Base-by-base conservation (phyloP, 495 filamentous ascomycete species). In the Penicillium longicatenatum region DNA sequence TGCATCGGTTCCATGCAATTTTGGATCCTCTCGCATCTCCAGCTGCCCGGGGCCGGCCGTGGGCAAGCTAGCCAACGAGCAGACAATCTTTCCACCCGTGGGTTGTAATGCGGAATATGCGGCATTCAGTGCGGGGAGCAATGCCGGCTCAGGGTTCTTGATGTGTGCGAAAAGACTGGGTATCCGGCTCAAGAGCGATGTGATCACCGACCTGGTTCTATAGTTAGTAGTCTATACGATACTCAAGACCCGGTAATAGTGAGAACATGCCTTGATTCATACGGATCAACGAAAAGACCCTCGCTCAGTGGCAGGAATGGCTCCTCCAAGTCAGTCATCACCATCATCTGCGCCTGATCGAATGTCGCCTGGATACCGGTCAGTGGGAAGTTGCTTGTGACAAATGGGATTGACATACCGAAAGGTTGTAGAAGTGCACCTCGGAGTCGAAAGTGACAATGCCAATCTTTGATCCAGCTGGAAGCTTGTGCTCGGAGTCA, bases 281-380 rank as follows among this genome's bases (percentile, higher is more conserved):
- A 89, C 10, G 95, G 93, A 70, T 99, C 94, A 4, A 97, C 93
- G 72, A 99, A 97, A 4, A 98, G 78, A 10, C 93, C 93, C 48
- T 96, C 89, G 60, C 89, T 91, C 16, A 98, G 77, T 44, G 95
- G 94, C 8, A 97, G 88, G 69, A 99, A 99, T 0, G 94, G 93
- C 61, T 99, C 94, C 61, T 99, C 92, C 54, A 99, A 83, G 68
- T 99, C 94, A 10, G 94, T 90, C 92, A 98, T 96, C 17, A 98
- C 92, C 79, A 98, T 85, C 93, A 98, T 97, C 66, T 99, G 94
- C 6, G 94, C 90, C 75, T 91, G 86, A 48, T 96, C 90, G 26
- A 97, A 75, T 29, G 84, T 76, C 19, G 91, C 75, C 89, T 91
- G 60, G 10, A 44, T 17, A n/a, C 4, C 9, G 26, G 57, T 79